Conservation (phyloP, 805 yeast species). For the Yamadazyma sp. region DNA sequence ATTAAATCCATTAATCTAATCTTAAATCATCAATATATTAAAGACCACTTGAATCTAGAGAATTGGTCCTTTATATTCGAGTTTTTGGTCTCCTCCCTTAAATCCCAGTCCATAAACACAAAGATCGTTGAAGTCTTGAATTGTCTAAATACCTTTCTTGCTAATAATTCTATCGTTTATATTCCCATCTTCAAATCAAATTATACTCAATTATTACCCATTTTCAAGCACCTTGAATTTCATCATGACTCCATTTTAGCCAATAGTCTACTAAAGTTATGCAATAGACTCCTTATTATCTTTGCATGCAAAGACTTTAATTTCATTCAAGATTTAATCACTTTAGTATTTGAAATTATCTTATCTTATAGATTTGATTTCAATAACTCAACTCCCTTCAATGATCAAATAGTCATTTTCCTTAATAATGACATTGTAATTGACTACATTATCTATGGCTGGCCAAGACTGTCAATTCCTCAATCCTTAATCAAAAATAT, state of each 20-base stretch:
- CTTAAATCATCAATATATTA: conserved; percentile 22
- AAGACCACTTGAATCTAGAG: conserved; percentile 27
- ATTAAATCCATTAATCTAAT: conserved; percentile 18
- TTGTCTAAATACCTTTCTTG: conserved; percentile 3
- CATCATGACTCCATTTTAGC: background rate
- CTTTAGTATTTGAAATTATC: background rate
- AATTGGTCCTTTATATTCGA: conserved; percentile 23
- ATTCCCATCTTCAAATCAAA: conserved; percentile 5
- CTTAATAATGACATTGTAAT: conserved; percentile 9
- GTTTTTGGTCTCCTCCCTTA: background rate
- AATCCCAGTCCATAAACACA: background rate
- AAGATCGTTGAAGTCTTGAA: conserved; percentile 2
- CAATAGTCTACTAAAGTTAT: conserved; percentile 1
- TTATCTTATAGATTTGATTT: conserved; percentile 2
- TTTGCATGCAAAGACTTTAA: conserved; percentile 7
- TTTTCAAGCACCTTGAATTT: background rate
- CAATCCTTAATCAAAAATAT: background rate
- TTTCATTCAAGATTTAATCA: background rate
- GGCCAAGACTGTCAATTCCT: no score
- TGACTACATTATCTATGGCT: no score
- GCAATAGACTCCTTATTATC: conserved; percentile 7
- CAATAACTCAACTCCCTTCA: conserved; percentile 4
- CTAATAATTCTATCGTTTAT: conserved; percentile 4
- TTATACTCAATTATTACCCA: background rate
- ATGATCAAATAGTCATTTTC: conserved; percentile 8